Evolutionary conservation across 2,329 filamentous ascomycete species (phyloP).

Genomic region (Orbilia oligospora): DNA sequence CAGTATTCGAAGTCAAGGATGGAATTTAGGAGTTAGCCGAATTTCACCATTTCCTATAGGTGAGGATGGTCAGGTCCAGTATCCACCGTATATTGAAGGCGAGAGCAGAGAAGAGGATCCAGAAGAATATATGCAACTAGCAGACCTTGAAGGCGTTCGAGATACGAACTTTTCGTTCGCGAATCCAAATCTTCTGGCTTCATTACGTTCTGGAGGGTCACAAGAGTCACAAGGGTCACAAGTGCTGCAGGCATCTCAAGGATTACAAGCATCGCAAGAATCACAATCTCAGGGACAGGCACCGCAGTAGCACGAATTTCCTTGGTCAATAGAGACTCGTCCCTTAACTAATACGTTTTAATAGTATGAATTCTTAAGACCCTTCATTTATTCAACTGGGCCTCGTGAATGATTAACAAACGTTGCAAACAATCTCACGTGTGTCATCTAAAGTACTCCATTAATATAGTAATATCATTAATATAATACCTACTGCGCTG

Average conservation of each 20-base stretch:
- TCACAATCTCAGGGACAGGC: neutral
- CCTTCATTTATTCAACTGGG: neutral
- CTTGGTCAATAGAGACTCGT: neutral
- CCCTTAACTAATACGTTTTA: neutral
- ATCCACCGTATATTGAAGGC: slow-evolving; percentile 1
- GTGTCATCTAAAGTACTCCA: neutral
- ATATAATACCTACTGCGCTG: neutral
- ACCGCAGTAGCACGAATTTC: neutral
- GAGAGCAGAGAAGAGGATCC: slow-evolving; percentile 3
- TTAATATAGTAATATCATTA: slow-evolving; percentile 7
- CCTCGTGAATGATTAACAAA: no score
- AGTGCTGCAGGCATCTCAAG: no score
- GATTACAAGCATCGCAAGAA: no score
- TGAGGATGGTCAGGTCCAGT: neutral
- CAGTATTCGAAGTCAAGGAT: neutral
- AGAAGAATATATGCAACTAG: neutral
- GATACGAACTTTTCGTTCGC: slow-evolving; percentile 35
- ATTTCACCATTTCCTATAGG: slow-evolving; percentile 1
- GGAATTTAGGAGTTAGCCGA: slow-evolving; percentile 20
- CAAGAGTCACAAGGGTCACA: neutral
- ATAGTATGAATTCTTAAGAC: no score
- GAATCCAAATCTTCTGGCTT: neutral
- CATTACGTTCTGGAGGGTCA: neutral
- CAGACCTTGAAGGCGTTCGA: neutral
- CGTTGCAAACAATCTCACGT: no score